Base-by-base conservation (phyloP, 75 land plant genomes). In the Adiantum capillusveneris region DNA sequence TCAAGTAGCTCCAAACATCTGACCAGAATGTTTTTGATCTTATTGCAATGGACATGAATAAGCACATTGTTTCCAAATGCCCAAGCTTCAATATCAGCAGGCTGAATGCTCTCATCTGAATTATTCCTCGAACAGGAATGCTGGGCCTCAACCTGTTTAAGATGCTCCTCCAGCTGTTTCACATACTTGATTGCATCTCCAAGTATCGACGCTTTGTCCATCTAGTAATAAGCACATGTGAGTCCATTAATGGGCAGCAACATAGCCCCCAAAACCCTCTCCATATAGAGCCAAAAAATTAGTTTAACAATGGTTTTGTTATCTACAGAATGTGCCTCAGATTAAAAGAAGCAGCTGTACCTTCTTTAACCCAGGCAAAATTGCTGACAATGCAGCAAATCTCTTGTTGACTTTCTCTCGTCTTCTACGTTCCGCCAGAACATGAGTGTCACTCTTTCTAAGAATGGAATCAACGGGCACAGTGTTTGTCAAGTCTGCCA, bases 381-480 rank as follows among this genome's bases (percentile, higher is more conserved):
- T 75, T 17, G 88, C 85, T 14, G 97, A 91, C 2, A 91, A 66
- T 27, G 93, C 88, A 20, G 87, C 82, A 51, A 91, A 91, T 34
- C 88, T 55, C 67, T 91, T 93, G 43, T 85, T 87, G 22, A 91
- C 79, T 70, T 91, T 91, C 77, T 91, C 97, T 29, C 97, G 65
- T 13, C 97, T 62, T 62, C 73, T 87, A 44, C 97, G 74, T 58
- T 91, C 97, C 5, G 97, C 97, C 20, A 87, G 61, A 24, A 82
- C 82, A 61, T 84, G 84, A 49, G 74, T 84, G 58, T 72, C 0
- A 13, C 48, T 29, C 12, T 1, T 34, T 9, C 3, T 5, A 34
- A 34, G 37, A 5, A 5, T 9, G 9, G 37, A 34, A 3, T 3
- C 3, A 34, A 5, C 3, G 3, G 9, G 37, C 9, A 9, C 37